phyloP scores from a whole-genome alignment of 2,329 filamentous ascomycete genomes.

The Hortaea werneckii region DNA sequence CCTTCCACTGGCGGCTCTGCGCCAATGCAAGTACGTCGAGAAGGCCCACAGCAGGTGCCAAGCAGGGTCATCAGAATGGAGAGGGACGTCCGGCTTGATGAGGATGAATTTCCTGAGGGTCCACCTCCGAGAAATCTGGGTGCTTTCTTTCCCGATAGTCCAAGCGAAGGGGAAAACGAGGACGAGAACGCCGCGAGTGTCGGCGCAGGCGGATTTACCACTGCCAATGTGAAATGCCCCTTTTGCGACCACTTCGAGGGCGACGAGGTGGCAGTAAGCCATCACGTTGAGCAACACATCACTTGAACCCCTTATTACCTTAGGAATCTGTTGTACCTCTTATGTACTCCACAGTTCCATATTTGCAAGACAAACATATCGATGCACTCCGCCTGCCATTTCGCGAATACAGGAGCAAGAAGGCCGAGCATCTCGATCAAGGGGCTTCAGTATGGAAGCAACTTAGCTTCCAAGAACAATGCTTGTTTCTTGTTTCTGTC shows the following conservation, averaged over 20 bases:
- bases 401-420: too few species aligned
- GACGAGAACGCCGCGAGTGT: slow-evolving; percentile 4
- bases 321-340: too few species aligned
- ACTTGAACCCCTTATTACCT: slow-evolving; percentile 2
- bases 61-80: slow-evolving; percentile 3
- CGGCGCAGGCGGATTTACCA: slow-evolving; percentile 12
- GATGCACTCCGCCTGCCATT: too few species aligned
- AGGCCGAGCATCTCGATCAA: too few species aligned
- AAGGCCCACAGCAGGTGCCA: neutral
- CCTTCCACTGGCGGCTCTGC: neutral
- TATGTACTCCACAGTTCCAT: too few species aligned
- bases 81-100: slow-evolving; percentile 5
- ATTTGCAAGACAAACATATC: too few species aligned
- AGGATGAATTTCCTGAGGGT: slow-evolving; percentile 7
- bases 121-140: slow-evolving; percentile 20
- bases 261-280: slow-evolving; percentile 56
- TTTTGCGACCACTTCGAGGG: slow-evolving; percentile 58
- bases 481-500: too few species aligned
- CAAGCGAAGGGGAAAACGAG: slow-evolving; percentile 19
- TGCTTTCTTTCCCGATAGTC: slow-evolving; percentile 14
- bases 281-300: slow-evolving; percentile 56
- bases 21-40: neutral
- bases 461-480: too few species aligned
- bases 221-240: slow-evolving; percentile 42
- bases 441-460: too few species aligned